Percentiles rank a stretch among this genome's conserved stretches.
Evolutionary conservation across 768 basidiomycete species (phyloP).

Genomic region (Tylopilus vinaceipallidus): DNA sequence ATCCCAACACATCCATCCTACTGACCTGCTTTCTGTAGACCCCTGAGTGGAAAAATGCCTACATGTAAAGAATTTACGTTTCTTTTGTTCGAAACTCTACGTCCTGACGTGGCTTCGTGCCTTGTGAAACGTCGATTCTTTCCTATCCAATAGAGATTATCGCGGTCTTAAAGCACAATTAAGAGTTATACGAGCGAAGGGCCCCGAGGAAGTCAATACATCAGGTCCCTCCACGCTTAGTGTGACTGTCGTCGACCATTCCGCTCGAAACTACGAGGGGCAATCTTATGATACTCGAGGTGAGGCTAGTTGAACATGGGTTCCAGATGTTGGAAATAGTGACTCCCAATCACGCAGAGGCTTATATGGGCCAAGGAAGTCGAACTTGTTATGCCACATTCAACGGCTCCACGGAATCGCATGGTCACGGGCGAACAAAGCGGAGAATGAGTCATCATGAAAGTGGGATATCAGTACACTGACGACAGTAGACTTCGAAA

Average conservation of each 20-base stretch:
- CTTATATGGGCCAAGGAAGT: neutral
- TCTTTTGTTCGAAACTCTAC: neutral
- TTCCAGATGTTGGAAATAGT: neutral
- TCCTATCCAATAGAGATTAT: slow-evolving; percentile 54
- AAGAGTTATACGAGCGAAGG: slow-evolving; percentile 44
- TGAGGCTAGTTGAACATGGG: neutral
- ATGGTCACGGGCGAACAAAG: neutral
- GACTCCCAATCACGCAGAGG: slow-evolving; percentile 3
- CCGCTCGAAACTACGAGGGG: neutral
- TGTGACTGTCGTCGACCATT: neutral
- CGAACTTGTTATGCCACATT: neutral
- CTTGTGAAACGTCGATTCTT: neutral
- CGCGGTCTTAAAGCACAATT: slow-evolving; percentile 68
- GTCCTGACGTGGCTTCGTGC: neutral
- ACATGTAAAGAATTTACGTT: slow-evolving; percentile 24
- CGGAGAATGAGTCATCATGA: slow-evolving; percentile 1
- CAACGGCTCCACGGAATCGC: neutral
- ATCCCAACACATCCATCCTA: neutral
- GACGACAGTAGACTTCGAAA: neutral
- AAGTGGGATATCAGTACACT: slow-evolving; percentile 9
- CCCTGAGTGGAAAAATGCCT: slow-evolving; percentile 52
- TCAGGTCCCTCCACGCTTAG: slow-evolving; percentile 13
- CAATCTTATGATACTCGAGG: slow-evolving; percentile 6
- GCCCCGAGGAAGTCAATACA: slow-evolving; percentile 21
- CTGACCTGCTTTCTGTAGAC: slow-evolving; percentile 40